Base-by-base conservation (phyloP, 2,329 filamentous ascomycete genomes). In the Aspergillus sp. region DNA sequence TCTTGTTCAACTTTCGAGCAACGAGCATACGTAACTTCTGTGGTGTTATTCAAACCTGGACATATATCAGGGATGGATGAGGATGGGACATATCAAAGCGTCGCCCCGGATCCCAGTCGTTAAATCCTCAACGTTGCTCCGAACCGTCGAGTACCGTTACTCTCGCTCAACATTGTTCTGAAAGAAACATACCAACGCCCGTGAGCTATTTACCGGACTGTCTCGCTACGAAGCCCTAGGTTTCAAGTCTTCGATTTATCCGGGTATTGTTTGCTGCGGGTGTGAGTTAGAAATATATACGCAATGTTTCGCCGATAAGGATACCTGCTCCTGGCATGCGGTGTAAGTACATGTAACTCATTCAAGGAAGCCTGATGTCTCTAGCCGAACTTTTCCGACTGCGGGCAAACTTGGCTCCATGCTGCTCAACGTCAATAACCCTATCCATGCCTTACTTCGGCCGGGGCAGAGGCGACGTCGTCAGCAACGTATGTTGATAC, bases 21-120 rank as follows among this genome's bases (percentile, higher is more conserved):
- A 51, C 40, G n/a, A 47, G 21, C 23, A 58, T 44, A 51, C 46
- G 51, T 24, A 55, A 52, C 3, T 17, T 19, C 31, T 49, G 51
- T 8, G 6, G 52, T 35, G n/a, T 17, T 47, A 6, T 8, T 37
- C 15, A 17, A 24, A 11, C 14, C 24, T 49, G 24, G 21, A 19
- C n/a, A 24, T 43, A 17, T 50, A 17, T 41, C 35, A 40, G 6
- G 15, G 27, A 31, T 31, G 27, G 27, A 31, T 17, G 37, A 21
- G 35, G 15, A 55, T 40, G 33, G 21, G 21, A 31, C 14, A 40
- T n/a, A 15, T 15, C 31, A 35, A 35, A 11, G 31, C 15, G 17
- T 46, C 6, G 14, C 2, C 12, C 31, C n/a, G 19, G 6, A 39
- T 6, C n/a, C 2, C 9, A n/a, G 27, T 23, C 27, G 3, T 43